Base-by-base conservation (phyloP, 371 early-diverging fungal genomes). In the Mortierella sp. region DNA sequence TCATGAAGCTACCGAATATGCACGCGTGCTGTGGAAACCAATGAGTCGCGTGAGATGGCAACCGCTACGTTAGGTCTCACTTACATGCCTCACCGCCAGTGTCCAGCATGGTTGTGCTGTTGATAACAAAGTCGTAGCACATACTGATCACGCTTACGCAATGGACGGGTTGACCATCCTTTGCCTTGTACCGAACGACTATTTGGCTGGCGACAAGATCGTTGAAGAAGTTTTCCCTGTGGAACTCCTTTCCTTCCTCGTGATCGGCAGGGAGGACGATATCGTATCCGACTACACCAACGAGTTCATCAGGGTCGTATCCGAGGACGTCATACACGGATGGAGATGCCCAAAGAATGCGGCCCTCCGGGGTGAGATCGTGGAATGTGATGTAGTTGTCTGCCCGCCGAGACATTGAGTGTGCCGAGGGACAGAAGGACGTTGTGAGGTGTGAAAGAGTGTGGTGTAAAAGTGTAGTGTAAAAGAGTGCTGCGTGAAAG, bases 101-200 rank as follows among this genome's bases (percentile, higher is more conserved):
- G 27, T 49, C 50, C 1, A 59, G 9, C 1, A 50, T 24, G 4
- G 51, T 50, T 17, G 22, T 34, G n/a, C 59, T 49, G 31, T 49
- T 48, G 25, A 59, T 25, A 41, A 50, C 8, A 25, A 59, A 59
- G 9, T 59, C 59, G 39, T 59, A 59, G 51, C 59, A 59, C 22
- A 59, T 29, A 25, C 59, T 50, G 17, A 59, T 40, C 21, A 59
- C 59, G 31, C 27, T 27, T 5, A 39, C 24, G 17, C 45, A 37
- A 9, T n/a, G 22, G 2, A 59, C 43, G 10, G 24, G 25, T 10
- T 28, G 22, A 19, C 50, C 50, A 25, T 59, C 24, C 41, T 59
- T 59, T 27, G 19, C 12, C 25, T 16, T 22, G 51, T 37, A 59
- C 8, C 59, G 59, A 16, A 59, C 14, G 17, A 50, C 28, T 9